Evolutionary conservation across 1,284 basidiomycete genomes (phyloP), one percentile per base, ranked within the genome.

Genomic region (Lentinus polychrous): DNA sequence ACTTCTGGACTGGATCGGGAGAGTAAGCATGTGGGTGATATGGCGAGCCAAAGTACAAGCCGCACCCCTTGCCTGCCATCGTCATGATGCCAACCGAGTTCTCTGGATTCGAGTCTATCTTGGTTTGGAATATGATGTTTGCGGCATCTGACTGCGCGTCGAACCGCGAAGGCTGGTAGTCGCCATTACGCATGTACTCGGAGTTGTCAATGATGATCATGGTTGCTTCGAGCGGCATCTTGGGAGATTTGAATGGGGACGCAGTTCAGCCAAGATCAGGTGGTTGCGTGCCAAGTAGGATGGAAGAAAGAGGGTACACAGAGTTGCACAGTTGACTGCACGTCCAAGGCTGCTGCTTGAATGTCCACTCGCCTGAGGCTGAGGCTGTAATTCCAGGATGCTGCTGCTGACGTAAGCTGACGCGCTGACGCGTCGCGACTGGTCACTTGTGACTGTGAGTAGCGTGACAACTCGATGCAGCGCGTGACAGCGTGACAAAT

Each of bases 11-110:
- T 95, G 60, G 27, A 47, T 23, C 5, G 39, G 22, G 14, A 41
- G 10, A 3, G 35, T 36, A 18, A 23, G n/a, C 2, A 43, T 49
- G 12, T 18, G 44, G n/a, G 8, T 31, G 27, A 10, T n/a, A 23
- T 31, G 3, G n/a, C 8, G 3, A 2, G 18, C 32, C 37, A 8
- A 22, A 11, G 24, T 15, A 10, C n/a, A 36, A 22, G 15, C 35
- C 83, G 66, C 60, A 94, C 92, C 86, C 85, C 70, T 93, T 93
- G 48, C 91, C 88, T 22, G 93, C 95, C 90, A 96, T 95, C 35
- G 93, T 94, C 94, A 99, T 96, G 49, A 98, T 70, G 5, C 95
- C 95, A 46, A 97, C 94, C 12, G 92, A 93, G 69, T 91, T 97
- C 72, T 99, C 96, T 22, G 95, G 93, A 71, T 99, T 96, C 35